Evolutionary conservation across 1,139 yeast genomes (phyloP).

Genomic region (Blastobotrys capitulatus): DNA sequence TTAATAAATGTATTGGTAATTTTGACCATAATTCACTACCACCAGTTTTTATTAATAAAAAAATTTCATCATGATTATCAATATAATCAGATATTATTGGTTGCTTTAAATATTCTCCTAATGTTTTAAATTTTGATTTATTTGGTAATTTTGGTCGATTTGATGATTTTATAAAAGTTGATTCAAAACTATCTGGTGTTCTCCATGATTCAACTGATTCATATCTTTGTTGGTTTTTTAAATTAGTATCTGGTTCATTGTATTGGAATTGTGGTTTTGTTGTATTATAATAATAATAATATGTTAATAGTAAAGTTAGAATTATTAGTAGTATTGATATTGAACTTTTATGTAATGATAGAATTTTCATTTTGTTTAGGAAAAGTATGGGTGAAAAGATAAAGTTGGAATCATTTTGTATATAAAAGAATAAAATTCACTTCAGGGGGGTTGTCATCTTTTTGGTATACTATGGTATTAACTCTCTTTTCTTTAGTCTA

Average conservation of each 20-base stretch:
- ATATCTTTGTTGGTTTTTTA: slow-evolving; percentile 4
- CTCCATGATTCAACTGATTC: slow-evolving; percentile 18
- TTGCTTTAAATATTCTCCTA: slow-evolving; percentile 20
- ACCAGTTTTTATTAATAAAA: slow-evolving; percentile 35
- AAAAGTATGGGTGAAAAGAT: no score
- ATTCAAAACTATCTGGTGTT: slow-evolving; percentile 15
- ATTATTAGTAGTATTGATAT: background rate
- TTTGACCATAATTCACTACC: slow-evolving; percentile 34
- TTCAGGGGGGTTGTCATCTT: no score
- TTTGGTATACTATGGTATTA: no score
- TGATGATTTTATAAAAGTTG: slow-evolving; percentile 6
- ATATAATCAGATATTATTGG: slow-evolving; percentile 20
- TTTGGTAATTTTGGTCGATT: slow-evolving; percentile 11
- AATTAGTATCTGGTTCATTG: background rate
- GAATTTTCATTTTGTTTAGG: background rate
- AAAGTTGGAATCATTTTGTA: no score
- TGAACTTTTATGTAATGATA: background rate
- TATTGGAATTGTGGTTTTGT: background rate
- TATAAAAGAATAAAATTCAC: no score
- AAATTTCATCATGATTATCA: slow-evolving; percentile 20
- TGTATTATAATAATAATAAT: no score
- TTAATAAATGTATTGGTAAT: slow-evolving; percentile 34
- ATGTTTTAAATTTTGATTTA: slow-evolving; percentile 1
- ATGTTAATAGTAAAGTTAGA: background rate
- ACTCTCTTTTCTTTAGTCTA: no score